Conservation (phyloP, 2,329 filamentous ascomycete species). For the Phialemonium atrogriseum region DNA sequence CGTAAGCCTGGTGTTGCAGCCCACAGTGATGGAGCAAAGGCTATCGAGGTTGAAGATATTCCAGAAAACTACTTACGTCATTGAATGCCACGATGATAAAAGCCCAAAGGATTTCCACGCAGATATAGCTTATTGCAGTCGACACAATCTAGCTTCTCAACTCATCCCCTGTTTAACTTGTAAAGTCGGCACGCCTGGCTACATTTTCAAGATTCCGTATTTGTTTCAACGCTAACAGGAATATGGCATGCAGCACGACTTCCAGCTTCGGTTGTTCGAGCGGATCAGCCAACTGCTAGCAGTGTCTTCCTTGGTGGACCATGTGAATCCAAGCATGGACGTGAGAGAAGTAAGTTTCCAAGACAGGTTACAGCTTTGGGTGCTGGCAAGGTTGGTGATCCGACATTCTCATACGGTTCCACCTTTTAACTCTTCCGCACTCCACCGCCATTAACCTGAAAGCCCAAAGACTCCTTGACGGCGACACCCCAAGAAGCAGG, state of each 20-base stretch:
- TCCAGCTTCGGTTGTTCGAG: slow-evolving; percentile 15
- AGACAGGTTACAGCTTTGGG: too few relatives aligned
- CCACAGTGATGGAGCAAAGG: slow-evolving; percentile 17
- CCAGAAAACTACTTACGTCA: slow-evolving; percentile 26
- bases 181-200: too few relatives aligned
- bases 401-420: too few relatives aligned
- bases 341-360: slow-evolving; percentile 28
- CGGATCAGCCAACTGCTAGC: slow-evolving; percentile 14
- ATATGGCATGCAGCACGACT: slow-evolving; percentile 26
- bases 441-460: too few relatives aligned
- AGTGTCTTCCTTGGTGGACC: slow-evolving; percentile 23
- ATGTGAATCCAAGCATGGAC: slow-evolving; percentile 33
- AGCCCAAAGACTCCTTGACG: too few relatives aligned
- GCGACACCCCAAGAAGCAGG: too few relatives aligned
- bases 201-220: not conserved
- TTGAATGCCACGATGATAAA: slow-evolving; percentile 27
- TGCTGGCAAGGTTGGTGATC: too few relatives aligned
- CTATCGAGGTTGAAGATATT: slow-evolving; percentile 24
- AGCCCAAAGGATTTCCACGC: slow-evolving; percentile 26
- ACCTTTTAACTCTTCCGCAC: too few relatives aligned
- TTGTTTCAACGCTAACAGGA: slow-evolving; percentile 14
- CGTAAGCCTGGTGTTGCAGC: slow-evolving; percentile 25
- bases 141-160: slow-evolving; percentile 18
- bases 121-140: slow-evolving; percentile 21
- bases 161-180: too few relatives aligned